Evolutionary conservation across 331 rosid genomes (phyloP).

Genomic region (Quercus phellos): DNA sequence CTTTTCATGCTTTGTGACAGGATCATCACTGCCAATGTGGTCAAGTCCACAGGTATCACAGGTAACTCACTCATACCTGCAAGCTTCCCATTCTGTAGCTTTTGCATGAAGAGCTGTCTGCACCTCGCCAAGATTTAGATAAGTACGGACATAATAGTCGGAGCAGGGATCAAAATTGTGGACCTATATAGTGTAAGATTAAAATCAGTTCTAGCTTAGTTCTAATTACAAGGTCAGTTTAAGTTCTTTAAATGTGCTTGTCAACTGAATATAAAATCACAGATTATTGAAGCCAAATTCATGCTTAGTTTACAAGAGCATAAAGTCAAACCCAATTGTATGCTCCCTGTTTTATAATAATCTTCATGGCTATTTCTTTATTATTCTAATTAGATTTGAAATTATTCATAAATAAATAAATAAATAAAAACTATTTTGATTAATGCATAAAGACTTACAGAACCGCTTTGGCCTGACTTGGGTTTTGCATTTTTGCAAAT

Average conservation of each 20-base stretch:
- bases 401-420: too few species aligned
- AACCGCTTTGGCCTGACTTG: conserved; percentile 2
- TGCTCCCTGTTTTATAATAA: too few species aligned
- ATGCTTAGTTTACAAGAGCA: too few species aligned
- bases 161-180: conserved; percentile 51
- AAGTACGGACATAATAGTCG: conserved; percentile 29
- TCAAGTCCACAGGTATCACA: neutral
- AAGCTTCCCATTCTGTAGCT: conserved; percentile 36
- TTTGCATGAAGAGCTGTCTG: conserved; percentile 54
- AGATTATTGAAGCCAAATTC: too few species aligned
- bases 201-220: neutral
- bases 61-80: conserved; percentile 35
- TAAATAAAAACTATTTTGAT: neutral
- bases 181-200: conserved; percentile 19
- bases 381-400: too few species aligned
- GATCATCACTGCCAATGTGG: neutral
- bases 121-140: conserved; percentile 48
- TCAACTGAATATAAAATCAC: too few species aligned
- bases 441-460: conserved; percentile 27
- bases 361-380: neutral
- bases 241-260: too few species aligned
- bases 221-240: too few species aligned
- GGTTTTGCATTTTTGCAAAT: conserved; percentile 26
- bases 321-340: too few species aligned
- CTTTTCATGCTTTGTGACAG: too few species aligned